Evolutionary conservation across 257 asterid genomes (phyloP).

Genomic region (Gentiana straminea): DNA sequence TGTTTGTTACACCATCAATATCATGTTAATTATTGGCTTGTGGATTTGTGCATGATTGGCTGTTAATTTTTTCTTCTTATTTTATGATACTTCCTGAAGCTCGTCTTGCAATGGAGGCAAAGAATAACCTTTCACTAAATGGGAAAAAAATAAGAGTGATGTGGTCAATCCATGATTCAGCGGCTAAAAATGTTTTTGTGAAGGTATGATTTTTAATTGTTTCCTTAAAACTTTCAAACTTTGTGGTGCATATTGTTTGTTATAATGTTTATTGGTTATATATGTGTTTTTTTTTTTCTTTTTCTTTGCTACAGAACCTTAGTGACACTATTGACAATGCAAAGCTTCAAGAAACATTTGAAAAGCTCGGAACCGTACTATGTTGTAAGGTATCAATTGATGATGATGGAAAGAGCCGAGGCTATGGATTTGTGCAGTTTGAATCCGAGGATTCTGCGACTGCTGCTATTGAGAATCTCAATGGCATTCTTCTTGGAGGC

Average conservation of each 20-base stretch:
- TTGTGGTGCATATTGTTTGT: no score
- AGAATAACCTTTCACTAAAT: constrained; percentile 29
- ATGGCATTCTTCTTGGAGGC: constrained; percentile 28
- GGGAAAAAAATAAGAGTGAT: constrained; percentile 44
- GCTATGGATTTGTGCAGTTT: constrained; percentile 59
- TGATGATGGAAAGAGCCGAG: constrained; percentile 44
- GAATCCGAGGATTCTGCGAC: constrained; percentile 33
- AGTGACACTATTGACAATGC: constrained; percentile 23
- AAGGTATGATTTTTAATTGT: constrained; percentile 30
- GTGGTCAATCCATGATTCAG: constrained; percentile 42
- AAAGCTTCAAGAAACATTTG: constrained; percentile 28
- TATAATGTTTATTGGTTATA: neutral
- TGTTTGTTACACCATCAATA: neutral
- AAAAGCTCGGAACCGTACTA: constrained; percentile 24
- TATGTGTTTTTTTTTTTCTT: neutral
- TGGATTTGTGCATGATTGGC: neutral
- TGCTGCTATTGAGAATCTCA: constrained; percentile 36
- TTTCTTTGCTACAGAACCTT: constrained; percentile 23
- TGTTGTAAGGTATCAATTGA: constrained; percentile 29
- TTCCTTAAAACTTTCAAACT: neutral
- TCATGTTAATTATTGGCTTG: no score
- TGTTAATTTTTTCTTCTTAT: neutral
- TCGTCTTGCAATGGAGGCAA: constrained; percentile 23
- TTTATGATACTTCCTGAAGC: constrained; percentile 12
- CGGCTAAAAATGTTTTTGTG: constrained; percentile 39